These are phyloP conservation scores for Apiospora hydei DNA, from an alignment of 2,329 filamentous ascomycete genomes.

Conservation along the genomic window DNA sequence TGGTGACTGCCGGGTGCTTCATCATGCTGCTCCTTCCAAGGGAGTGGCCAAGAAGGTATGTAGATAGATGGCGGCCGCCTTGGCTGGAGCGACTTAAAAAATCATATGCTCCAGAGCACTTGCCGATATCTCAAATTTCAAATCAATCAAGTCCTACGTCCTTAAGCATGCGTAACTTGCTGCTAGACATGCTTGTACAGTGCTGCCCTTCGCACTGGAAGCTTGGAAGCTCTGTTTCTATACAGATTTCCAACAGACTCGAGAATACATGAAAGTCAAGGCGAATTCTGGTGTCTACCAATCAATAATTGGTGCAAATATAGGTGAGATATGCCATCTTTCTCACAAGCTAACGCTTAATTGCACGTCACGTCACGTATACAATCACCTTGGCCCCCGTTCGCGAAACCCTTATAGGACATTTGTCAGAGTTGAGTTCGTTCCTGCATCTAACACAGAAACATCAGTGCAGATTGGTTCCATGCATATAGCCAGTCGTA, in stretches of 20 bases:
- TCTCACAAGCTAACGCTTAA: not conserved
- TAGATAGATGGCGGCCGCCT: not conserved
- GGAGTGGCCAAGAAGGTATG: not conserved
- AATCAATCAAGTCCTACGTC: too few relatives aligned
- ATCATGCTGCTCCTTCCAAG: not conserved
- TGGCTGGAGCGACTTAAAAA: not conserved
- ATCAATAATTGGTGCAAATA: not conserved
- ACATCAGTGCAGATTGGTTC: not conserved
- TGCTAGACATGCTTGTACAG: not conserved
- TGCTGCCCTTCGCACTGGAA: not conserved
- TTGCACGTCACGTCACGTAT: not conserved
- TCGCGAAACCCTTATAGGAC: not conserved
- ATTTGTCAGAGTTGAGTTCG: not conserved
- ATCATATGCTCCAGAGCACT: not conserved
- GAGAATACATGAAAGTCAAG: not conserved
- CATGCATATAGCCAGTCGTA: not conserved
- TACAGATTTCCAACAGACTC: too few relatives aligned
- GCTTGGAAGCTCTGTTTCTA: not conserved
- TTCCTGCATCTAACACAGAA: not conserved
- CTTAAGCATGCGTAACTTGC: not conserved
- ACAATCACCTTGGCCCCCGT: not conserved
- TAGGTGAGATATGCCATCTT: not conserved
- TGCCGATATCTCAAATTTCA: not conserved
- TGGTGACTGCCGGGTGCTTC: not conserved
- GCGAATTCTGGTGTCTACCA: not conserved